Conservation (phyloP, 2,329 filamentous ascomycete genomes). For the Orbilia oligospora region DNA sequence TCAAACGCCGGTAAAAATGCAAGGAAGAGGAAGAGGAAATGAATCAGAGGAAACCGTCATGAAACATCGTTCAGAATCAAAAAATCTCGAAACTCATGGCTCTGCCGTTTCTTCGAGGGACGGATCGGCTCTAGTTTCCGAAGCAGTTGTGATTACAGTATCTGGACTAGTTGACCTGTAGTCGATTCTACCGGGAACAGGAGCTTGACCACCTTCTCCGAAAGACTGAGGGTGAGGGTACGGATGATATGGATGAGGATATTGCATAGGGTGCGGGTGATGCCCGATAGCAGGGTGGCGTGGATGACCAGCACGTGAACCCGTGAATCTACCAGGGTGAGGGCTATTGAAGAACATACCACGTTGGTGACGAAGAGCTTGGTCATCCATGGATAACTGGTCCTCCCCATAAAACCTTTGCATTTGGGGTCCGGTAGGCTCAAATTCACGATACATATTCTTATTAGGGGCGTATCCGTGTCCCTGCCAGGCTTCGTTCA, state of each 20-base stretch:
- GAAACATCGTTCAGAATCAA: not conserved
- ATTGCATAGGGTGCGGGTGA: constrained; percentile 8
- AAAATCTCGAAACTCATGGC: not conserved
- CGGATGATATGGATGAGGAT: not conserved
- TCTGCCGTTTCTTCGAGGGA: not conserved
- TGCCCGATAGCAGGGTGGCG: not conserved
- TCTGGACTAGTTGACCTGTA: constrained; percentile 13
- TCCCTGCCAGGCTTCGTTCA: not conserved
- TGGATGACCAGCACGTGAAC: constrained; percentile 2
- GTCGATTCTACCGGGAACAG: constrained; percentile 3
- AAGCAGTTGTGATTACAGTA: constrained; percentile 9
- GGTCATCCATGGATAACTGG: not conserved
- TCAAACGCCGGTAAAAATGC: constrained; percentile 23
- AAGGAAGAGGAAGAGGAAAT: constrained; percentile 22
- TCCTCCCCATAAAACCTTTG: constrained; percentile 6
- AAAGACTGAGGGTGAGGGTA: not conserved
- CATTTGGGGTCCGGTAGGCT: constrained; percentile 6
- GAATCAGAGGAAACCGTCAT: not conserved
- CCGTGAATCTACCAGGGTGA: constrained; percentile 19
- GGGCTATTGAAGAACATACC: constrained; percentile 14
- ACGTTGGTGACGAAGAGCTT: constrained; percentile 14
- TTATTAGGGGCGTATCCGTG: constrained; percentile 14
- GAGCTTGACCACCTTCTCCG: not conserved
- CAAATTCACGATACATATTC: constrained; percentile 14
- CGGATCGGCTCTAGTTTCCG: not conserved